Evolutionary conservation across 768 basidiomycete species (phyloP), one percentile per base, ranked within the genome.

Genomic region (Leccinum truebloodii): DNA sequence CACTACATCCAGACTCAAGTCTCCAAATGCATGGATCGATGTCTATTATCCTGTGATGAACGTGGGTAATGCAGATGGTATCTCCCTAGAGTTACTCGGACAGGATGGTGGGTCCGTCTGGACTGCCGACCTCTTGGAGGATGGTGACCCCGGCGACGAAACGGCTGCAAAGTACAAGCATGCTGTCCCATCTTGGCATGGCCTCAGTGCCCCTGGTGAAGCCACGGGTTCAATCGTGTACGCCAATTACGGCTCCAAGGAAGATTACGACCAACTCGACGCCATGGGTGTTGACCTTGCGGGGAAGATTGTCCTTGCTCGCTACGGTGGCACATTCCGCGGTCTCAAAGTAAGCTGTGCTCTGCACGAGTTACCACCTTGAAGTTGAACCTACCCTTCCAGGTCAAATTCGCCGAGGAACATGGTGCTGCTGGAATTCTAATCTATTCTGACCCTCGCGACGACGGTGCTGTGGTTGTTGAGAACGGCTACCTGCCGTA

Each of bases 31-130:
- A 59, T 94, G 92, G 92, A 86, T 94, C 60, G 91, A 94, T 65
- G 81, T 83, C 39, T 97, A 98, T 73, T 96, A 90, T 73, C 94
- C 95, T 2, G 80, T 94, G 46, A 76, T 96, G 77, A 93, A 96
- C 73, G 89, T 85, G 0, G 73, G 66, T 14, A 71, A 67, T 24
- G 86, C 92, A 1, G 77, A 88, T 7, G 83, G 88, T 56, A 83
- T 86, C 54, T 82, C 81, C 60, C 74, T 95, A 12, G 81, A 88
- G 52, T 85, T 95, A 22, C 74, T 92, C 49, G 83, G 78, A 22
- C 79, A 80, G 14, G 77, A 84, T 44, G 86, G 86, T 3, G 68
- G 73, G 20, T 69, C 79, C 14, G 71, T 80, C 6, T 91, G 92
- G 89, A 78, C 76, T 46, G 93, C 94, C 20, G 83, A 89, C 64